Conservation (phyloP, 75 land plant genomes). For the Azolla pinnata region DNA sequence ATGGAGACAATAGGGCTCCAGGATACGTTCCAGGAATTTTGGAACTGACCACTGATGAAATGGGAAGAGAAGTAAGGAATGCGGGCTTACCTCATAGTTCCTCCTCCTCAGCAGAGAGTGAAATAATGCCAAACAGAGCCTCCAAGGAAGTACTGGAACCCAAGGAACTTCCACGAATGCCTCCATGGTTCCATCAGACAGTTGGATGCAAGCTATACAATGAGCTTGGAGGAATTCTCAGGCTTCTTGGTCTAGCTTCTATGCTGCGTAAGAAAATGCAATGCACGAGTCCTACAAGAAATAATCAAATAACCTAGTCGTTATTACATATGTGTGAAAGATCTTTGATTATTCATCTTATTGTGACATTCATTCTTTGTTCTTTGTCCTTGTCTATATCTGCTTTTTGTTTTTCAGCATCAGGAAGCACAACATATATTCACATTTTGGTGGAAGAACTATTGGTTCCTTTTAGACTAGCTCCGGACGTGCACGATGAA, state of each 20-base stretch:
- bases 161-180: slow-evolving; percentile 61
- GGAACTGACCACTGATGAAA: slow-evolving; percentile 30
- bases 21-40: slow-evolving; percentile 39
- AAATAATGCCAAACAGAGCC: not conserved
- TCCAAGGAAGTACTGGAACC: slow-evolving; percentile 6
- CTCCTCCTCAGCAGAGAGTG: no score
- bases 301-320: no score
- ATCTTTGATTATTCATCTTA: no score
- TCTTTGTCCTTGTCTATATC: not conserved
- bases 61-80: not conserved
- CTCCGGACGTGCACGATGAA: slow-evolving; percentile 39
- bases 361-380: no score
- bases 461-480: slow-evolving; percentile 43
- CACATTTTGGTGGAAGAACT: slow-evolving; percentile 46
- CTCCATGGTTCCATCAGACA: slow-evolving; percentile 77
- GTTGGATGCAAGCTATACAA: slow-evolving; percentile 49
- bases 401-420: not conserved
- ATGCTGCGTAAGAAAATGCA: slow-evolving; percentile 43
- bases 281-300: no score
- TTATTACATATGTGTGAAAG: no score
- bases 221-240: slow-evolving; percentile 60
- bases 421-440: not conserved
- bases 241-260: slow-evolving; percentile 66
- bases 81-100: not conserved
- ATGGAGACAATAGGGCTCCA: slow-evolving; percentile 21